These are phyloP conservation scores for Trichoderma pleuroti DNA, from an alignment of 2,329 filamentous ascomycete genomes.

Conservation along the genomic window DNA sequence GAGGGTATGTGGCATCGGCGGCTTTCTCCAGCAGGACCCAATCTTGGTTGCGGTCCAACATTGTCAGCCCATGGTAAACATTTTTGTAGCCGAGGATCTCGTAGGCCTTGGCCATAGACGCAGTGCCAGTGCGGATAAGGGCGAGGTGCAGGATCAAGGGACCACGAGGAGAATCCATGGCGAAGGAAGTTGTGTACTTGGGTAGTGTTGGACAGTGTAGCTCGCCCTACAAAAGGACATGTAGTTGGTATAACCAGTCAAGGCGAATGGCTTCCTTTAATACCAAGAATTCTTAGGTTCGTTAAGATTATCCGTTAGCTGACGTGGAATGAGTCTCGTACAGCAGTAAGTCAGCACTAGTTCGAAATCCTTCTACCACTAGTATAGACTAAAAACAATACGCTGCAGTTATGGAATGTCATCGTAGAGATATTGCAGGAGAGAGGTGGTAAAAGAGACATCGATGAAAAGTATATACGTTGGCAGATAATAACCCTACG, in stretches of 20 bases:
- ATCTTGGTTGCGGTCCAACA: slow-evolving; percentile 24
- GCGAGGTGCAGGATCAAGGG: slow-evolving; percentile 33
- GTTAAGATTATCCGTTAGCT: neutral
- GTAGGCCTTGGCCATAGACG: slow-evolving; percentile 35
- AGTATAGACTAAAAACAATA: neutral
- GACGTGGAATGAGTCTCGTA: neutral
- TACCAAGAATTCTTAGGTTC: neutral
- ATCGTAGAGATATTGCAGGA: neutral
- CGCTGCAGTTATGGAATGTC: neutral
- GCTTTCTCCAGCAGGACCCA: slow-evolving; percentile 29
- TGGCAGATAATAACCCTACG: too few relatives aligned
- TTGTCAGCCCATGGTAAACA: slow-evolving; percentile 32
- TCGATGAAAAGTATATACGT: neutral
- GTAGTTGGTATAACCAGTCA: neutral
- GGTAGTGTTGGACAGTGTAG: neutral
- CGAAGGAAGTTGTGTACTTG: neutral
- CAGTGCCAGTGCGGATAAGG: slow-evolving; percentile 32
- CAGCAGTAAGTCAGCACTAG: neutral
- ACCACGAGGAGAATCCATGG: slow-evolving; percentile 22
- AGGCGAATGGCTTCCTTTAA: neutral
- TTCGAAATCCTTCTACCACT: neutral
- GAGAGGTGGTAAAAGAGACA: neutral
- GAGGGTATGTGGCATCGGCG: slow-evolving; percentile 30
- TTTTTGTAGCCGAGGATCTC: slow-evolving; percentile 32
- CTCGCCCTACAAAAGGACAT: neutral